phyloP scores from a whole-genome alignment of 768 basidiomycete species.

The Mycena crocata region DNA sequence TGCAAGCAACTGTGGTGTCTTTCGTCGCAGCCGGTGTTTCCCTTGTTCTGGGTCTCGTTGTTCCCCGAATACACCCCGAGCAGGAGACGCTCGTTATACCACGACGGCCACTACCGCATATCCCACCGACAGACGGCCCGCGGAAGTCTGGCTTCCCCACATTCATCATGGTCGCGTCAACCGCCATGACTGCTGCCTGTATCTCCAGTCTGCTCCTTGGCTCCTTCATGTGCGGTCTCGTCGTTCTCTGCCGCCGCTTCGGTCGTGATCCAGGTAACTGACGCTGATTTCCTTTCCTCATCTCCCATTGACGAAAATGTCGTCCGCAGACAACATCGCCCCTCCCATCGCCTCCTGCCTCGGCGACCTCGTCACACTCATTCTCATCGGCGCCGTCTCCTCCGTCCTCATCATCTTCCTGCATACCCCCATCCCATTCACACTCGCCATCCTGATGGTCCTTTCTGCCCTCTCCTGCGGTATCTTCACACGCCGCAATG shows the following conservation, averaged over 20 bases:
- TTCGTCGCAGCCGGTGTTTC: slow-evolving; percentile 85
- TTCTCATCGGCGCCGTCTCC: slow-evolving; percentile 82
- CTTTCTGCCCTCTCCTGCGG: slow-evolving; percentile 61
- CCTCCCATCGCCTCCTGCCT: slow-evolving; percentile 93
- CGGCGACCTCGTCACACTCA: slow-evolving; percentile 92
- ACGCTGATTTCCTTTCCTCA: slow-evolving; percentile 35
- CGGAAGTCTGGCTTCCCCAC: slow-evolving; percentile 51
- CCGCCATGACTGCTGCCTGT: slow-evolving; percentile 85
- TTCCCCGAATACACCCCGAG: slow-evolving; percentile 53
- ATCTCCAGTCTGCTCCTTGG: slow-evolving; percentile 84
- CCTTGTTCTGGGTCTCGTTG: slow-evolving; percentile 74
- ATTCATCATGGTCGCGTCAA: slow-evolving; percentile 80
- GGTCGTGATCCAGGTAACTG: slow-evolving; percentile 93
- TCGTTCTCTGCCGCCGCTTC: slow-evolving; percentile 80
- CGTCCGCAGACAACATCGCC: slow-evolving; percentile 86
- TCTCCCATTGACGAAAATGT: neutral
- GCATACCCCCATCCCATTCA: slow-evolving; percentile 72
- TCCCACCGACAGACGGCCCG: slow-evolving; percentile 28
- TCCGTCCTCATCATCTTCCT: slow-evolving; percentile 75
- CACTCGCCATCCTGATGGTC: slow-evolving; percentile 63
- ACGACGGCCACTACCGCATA: slow-evolving; percentile 26
- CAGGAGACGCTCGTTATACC: slow-evolving; percentile 16
- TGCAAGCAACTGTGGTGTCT: slow-evolving; percentile 92
- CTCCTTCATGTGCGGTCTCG: slow-evolving; percentile 90
- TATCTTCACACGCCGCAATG: slow-evolving; percentile 71